Evolutionary conservation across 257 asterid species (phyloP).

Genomic region (Cynanchum wilfordii): DNA sequence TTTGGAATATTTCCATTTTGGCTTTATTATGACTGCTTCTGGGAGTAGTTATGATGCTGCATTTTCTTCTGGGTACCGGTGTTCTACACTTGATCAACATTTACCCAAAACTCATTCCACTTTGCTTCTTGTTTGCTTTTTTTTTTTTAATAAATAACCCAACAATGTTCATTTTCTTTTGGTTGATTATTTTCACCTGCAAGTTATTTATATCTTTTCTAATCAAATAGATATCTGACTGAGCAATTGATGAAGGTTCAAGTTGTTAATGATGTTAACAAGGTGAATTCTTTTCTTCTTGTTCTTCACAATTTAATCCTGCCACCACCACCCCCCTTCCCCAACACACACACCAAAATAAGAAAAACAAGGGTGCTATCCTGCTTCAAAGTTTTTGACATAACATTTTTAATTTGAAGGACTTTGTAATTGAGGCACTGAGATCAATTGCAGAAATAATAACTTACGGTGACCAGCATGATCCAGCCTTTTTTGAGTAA

Average conservation of each 20-base stretch:
- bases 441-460: conserved; percentile 90
- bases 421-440: conserved; percentile 88
- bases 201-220: conserved; percentile 8
- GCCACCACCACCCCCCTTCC: not conserved
- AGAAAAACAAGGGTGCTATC: not conserved
- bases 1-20: not conserved
- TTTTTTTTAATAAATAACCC: not conserved
- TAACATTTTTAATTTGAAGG: conserved; percentile 39
- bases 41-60: too few species aligned
- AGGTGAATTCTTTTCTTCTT: conserved; percentile 48
- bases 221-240: conserved; percentile 53
- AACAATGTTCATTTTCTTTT: not conserved
- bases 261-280: conserved; percentile 82
- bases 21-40: not conserved
- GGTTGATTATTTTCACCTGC: not conserved
- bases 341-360: too few species aligned
- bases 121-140: not conserved
- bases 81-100: too few species aligned
- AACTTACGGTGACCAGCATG: conserved; percentile 97
- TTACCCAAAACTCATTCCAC: not conserved
- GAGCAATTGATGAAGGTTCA: conserved; percentile 79
- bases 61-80: too few species aligned
- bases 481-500: conserved; percentile 86
- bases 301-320: conserved; percentile 5
- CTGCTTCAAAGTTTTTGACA: conserved; percentile 12